Evolutionary conservation across 2,329 filamentous ascomycete genomes (phyloP), one percentile per base, ranked within the genome.

Genomic region (Didymella keratinophila): DNA sequence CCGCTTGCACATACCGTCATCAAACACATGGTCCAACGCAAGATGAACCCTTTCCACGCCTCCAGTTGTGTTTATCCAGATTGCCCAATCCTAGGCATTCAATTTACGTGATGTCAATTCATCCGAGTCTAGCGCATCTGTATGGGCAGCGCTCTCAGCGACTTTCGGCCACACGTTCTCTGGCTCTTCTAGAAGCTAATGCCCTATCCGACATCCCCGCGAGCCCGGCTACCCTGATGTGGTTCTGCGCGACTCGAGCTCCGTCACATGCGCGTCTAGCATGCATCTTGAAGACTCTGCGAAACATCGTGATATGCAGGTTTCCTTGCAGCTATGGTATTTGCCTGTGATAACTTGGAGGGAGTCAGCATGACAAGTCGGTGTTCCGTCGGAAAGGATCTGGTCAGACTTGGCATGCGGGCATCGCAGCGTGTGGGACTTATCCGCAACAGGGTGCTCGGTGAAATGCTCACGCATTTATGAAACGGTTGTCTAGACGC

Each of bases 41-140:
- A 39, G 32, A 52, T 36, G 32, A 25, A 52, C 44, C 49, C 49
- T 53, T 53, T 36, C 16, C 42, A 21, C 47, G 20, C 25, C 44
- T 30, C 32, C 49, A 27, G 28, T 48, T 28, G 42, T 44, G 25
- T 58, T 53, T 54, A 46, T 28, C 51, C 56, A 48, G 20, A 30
- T 32, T 58, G 57, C 56, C 71, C 66, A 71, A 71, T 73, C 62
- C 61, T 54, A 48, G 52, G 60, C 65, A 56, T 71, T 70, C 56
- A 49, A 61, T 70, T 73, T 72, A 72, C 68, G 61, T 73, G 62
- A 69, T 71, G 64, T 66, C 64, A 66, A 69, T 65, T 43, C 27
- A 20, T 48, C 49, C 37, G 49, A 53, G 56, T 39, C 39, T 58
- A 53, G 45, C 45, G 49, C 43, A 20, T n/a, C 25, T 37, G 42